These are phyloP conservation scores for Pythium brachiatum DNA, from an alignment of 352 stramenopile genomes.

Conservation along the genomic window DNA sequence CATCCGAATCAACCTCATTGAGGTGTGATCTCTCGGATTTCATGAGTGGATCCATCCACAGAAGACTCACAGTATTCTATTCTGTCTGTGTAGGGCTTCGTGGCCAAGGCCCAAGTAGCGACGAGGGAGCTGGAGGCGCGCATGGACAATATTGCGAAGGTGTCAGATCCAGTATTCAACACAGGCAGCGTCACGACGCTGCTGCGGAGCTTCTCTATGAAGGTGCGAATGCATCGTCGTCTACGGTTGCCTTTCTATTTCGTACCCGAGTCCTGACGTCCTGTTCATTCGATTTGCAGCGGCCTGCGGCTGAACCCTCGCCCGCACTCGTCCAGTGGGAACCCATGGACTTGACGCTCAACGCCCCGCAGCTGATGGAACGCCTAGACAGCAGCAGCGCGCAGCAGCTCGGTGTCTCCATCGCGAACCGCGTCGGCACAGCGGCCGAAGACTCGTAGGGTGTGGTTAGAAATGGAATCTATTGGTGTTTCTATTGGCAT, in stretches of 20 bases:
- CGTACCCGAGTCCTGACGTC: not conserved
- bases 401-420: constrained; percentile 60
- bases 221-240: constrained; percentile 32
- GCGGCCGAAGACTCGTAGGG: not conserved
- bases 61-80: not conserved
- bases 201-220: constrained; percentile 65
- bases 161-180: constrained; percentile 60
- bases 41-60: too few relatives aligned
- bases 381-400: constrained; percentile 53
- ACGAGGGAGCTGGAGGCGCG: constrained; percentile 67
- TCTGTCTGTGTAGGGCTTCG: constrained; percentile 44
- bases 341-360: constrained; percentile 59
- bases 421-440: constrained; percentile 24
- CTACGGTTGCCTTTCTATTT: constrained; percentile 6
- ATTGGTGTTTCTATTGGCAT: constrained; percentile 17
- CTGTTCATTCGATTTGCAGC: constrained; percentile 20
- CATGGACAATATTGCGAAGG: constrained; percentile 49
- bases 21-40: constrained; percentile 32
- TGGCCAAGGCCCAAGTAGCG: constrained; percentile 47
- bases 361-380: constrained; percentile 43
- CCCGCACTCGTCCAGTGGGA: constrained; percentile 48
- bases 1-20: constrained; percentile 68
- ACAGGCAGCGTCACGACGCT: constrained; percentile 49
- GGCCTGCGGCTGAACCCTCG: constrained; percentile 27
- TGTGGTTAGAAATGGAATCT: constrained; percentile 19